A percentile compares a stretch with the other conserved stretches of the same genome.
Conservation (phyloP, 2,329 filamentous ascomycete genomes). For the Pseudocercospora fuligena region DNA sequence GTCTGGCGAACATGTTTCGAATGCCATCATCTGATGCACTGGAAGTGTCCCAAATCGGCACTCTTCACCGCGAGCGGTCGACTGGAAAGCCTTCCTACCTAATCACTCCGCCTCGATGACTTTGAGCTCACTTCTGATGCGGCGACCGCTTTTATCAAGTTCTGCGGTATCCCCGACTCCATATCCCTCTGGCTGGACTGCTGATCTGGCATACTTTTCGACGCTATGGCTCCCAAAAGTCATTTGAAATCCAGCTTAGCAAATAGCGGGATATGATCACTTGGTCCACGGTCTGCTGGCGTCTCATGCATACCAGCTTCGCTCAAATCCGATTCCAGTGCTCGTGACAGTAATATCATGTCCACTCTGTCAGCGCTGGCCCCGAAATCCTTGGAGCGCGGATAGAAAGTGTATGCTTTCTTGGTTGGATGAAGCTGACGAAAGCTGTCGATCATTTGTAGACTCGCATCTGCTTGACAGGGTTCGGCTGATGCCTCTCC, state of each 20-base stretch:
- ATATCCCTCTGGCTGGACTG: neutral
- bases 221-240: neutral
- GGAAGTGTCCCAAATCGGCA: neutral
- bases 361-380: conserved; percentile 60
- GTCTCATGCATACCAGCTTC: conserved; percentile 50
- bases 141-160: neutral
- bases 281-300: conserved; percentile 53
- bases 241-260: conserved; percentile 23
- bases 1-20: neutral
- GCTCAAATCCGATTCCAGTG: conserved; percentile 44
- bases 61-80: neutral
- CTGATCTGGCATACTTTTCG: neutral
- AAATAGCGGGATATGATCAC: conserved; percentile 61
- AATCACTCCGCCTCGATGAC: neutral
- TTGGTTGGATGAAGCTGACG: conserved; percentile 49
- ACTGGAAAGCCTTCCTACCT: neutral
- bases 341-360: conserved; percentile 53
- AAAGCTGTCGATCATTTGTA: conserved; percentile 54
- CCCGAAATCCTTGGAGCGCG: conserved; percentile 50
- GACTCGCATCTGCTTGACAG: conserved; percentile 19
- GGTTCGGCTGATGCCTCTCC: conserved; percentile 20
- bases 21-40: neutral
- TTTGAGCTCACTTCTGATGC: neutral
- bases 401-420: conserved; percentile 57
- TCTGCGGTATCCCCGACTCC: neutral